Evolutionary conservation across 2,329 filamentous ascomycete species (phyloP).

Genomic region (Beauveria varroae): DNA sequence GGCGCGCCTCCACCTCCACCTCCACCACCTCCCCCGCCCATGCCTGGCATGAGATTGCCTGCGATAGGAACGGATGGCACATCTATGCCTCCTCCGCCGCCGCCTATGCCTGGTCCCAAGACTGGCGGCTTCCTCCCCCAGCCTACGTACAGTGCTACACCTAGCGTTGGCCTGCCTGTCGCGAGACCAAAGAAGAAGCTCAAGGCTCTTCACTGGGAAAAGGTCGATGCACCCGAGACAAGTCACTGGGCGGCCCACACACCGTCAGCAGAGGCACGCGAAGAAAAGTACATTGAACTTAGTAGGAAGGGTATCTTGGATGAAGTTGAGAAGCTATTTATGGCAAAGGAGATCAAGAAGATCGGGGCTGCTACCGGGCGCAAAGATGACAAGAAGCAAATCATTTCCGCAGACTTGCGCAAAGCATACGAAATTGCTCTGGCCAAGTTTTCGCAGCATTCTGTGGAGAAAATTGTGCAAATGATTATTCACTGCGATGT

Average conservation of each 20-base stretch:
- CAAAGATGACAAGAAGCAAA: slow-evolving; percentile 94
- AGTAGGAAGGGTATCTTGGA: slow-evolving; percentile 92
- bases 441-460: slow-evolving; percentile 80
- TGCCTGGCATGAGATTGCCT: slow-evolving; percentile 28
- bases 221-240: slow-evolving; percentile 84
- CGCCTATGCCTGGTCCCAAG: slow-evolving; percentile 59
- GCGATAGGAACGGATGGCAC: slow-evolving; percentile 31
- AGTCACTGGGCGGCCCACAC: slow-evolving; percentile 89
- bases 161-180: slow-evolving; percentile 63
- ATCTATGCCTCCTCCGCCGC: slow-evolving; percentile 46
- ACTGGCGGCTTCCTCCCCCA: slow-evolving; percentile 71
- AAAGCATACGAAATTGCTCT: slow-evolving; percentile 84
- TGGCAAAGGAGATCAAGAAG: slow-evolving; percentile 93
- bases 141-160: slow-evolving; percentile 44
- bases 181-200: slow-evolving; percentile 97
- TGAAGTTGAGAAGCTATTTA: slow-evolving; percentile 94
- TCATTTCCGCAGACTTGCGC: slow-evolving; percentile 84
- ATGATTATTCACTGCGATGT: slow-evolving; percentile 95
- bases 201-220: slow-evolving; percentile 98
- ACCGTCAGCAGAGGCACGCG: slow-evolving; percentile 78
- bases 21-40: slow-evolving; percentile 28
- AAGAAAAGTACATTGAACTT: slow-evolving; percentile 92
- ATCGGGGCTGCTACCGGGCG: slow-evolving; percentile 64
- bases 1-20: slow-evolving; percentile 28
- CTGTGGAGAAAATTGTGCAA: slow-evolving; percentile 77